phyloP scores from a whole-genome alignment of 1,284 basidiomycete genomes.

The Pisolithus thermaeus region DNA sequence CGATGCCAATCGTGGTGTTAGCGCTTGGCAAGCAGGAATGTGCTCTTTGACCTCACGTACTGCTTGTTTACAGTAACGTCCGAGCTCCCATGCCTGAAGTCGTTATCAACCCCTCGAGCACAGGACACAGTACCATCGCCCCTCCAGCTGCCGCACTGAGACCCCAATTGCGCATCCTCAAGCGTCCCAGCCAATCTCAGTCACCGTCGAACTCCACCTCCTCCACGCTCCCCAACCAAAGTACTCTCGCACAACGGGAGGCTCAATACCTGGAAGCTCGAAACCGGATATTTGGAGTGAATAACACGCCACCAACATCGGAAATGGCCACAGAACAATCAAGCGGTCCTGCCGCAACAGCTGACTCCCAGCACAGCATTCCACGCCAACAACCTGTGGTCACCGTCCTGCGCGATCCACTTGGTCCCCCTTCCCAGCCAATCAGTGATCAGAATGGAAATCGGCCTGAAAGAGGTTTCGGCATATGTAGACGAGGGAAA shows the following conservation, averaged over 20 bases:
- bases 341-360: neutral
- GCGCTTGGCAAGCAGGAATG: too few species aligned
- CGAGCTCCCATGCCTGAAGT: conserved; percentile 43
- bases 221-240: conserved; percentile 9
- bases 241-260: conserved; percentile 28
- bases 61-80: conserved; percentile 31
- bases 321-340: neutral
- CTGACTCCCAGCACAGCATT: neutral
- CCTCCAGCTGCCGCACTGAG: conserved; percentile 27
- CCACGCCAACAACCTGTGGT: neutral
- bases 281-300: conserved; percentile 23
- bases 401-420: conserved; percentile 20
- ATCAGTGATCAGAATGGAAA: conserved; percentile 1
- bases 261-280: conserved; percentile 29
- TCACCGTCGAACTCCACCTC: neutral
- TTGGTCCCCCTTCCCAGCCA: conserved; percentile 16
- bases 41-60: neutral
- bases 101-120: conserved; percentile 32
- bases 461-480: conserved; percentile 19
- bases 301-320: neutral
- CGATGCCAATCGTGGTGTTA: too few species aligned
- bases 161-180: conserved; percentile 24
- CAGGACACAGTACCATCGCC: conserved; percentile 13
- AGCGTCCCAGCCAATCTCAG: conserved; percentile 21
- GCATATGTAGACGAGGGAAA: conserved; percentile 16